phyloP scores from a whole-genome alignment of 176 grass and related monocot genomes.

The Urochloa ruziziensis region DNA sequence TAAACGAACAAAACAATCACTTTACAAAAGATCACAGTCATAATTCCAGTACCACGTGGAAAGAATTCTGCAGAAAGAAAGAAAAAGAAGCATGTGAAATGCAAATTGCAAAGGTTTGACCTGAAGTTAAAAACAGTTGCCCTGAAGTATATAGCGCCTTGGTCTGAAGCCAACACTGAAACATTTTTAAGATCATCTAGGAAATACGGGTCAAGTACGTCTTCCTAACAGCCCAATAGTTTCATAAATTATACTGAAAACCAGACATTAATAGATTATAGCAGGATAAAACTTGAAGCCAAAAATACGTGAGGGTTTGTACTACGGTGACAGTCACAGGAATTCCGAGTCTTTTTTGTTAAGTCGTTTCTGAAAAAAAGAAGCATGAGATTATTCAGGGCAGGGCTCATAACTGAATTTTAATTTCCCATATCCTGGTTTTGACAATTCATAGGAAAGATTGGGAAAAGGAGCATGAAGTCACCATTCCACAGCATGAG shows the following conservation, averaged over 20 bases:
- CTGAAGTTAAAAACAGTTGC: background rate
- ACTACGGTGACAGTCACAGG: background rate
- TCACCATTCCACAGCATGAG: slow-evolving; percentile 24
- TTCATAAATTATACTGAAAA: background rate
- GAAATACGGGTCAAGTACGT: background rate
- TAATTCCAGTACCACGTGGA: background rate
- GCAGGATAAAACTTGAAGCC: background rate
- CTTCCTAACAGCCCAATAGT: background rate
- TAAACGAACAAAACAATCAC: background rate
- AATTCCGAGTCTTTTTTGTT: background rate
- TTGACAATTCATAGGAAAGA: background rate
- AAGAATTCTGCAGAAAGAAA: background rate
- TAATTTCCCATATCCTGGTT: background rate
- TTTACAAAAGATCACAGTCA: background rate
- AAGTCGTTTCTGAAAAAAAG: background rate
- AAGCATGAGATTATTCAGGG: background rate
- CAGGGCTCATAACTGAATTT: background rate
- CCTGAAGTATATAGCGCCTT: background rate
- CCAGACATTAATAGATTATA: background rate
- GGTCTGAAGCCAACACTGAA: background rate
- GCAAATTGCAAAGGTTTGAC: background rate
- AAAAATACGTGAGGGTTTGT: background rate
- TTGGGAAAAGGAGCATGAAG: background rate
- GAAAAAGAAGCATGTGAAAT: background rate
- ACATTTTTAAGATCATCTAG: background rate